These are phyloP conservation scores for Elongisporangium prolatum DNA, from an alignment of 352 stramenopile genomes.

Conservation along the genomic window DNA sequence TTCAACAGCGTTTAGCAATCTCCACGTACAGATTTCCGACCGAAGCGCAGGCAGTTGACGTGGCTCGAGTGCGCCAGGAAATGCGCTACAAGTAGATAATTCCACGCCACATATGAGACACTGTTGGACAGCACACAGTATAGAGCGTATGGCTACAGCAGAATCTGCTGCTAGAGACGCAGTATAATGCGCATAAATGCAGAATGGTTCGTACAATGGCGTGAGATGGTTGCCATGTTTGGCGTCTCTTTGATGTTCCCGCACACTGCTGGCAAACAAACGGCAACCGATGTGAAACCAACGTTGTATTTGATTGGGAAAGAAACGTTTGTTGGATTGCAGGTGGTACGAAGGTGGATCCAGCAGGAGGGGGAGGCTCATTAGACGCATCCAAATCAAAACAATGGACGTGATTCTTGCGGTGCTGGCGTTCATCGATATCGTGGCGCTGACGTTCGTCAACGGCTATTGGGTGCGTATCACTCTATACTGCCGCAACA, in stretches of 20 bases:
- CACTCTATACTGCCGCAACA: not conserved
- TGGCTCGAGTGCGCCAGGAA: constrained; percentile 78
- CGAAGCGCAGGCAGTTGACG: constrained; percentile 81
- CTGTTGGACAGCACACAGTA: not conserved
- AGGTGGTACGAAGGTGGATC: not conserved
- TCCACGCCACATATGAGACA: constrained; percentile 1
- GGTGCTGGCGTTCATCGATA: constrained; percentile 80
- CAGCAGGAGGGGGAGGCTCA: not conserved
- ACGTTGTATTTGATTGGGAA: not conserved
- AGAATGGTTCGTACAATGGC: constrained; percentile 39
- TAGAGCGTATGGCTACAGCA: not conserved
- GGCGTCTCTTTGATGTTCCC: constrained; percentile 6
- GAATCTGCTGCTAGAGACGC: not conserved
- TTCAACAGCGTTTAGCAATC: not conserved
- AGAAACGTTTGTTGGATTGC: not conserved
- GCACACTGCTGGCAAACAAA: not conserved
- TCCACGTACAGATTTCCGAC: constrained; percentile 74
- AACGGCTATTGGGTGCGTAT: constrained; percentile 82
- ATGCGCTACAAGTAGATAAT: constrained; percentile 34
- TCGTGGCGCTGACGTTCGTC: constrained; percentile 82
- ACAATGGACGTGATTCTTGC: constrained; percentile 70
- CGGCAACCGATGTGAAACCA: not conserved
- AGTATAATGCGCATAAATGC: not conserved
- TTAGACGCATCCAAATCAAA: not conserved
- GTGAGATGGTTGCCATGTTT: constrained; percentile 20